Conservation (phyloP, 768 basidiomycete species). For the Mycena vitilis region DNA sequence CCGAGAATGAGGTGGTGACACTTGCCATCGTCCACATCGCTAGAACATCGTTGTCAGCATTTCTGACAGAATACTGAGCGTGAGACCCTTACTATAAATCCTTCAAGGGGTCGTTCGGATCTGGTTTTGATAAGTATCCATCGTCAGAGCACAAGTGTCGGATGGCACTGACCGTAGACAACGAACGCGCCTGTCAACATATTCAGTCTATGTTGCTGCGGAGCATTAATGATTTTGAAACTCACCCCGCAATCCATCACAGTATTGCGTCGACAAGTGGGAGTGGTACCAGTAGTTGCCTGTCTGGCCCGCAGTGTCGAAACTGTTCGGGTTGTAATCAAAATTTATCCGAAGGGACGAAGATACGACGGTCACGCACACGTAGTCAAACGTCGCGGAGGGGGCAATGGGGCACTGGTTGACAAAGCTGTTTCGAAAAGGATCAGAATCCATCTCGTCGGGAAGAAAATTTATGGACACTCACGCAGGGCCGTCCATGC, state of each 20-base stretch:
- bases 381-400: constrained; percentile 7
- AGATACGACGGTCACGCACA: background rate
- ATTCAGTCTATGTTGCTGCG: no score
- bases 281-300: constrained; percentile 26
- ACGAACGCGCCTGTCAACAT: constrained; percentile 5
- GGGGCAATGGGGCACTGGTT: constrained; percentile 22
- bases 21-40: constrained; percentile 23
- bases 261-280: constrained; percentile 25
- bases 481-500: constrained; percentile 22
- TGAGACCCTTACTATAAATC: constrained; percentile 1
- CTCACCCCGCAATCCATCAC: constrained; percentile 24
- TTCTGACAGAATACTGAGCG: background rate
- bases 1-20: background rate
- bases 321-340: background rate
- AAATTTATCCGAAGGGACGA: no score
- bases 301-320: constrained; percentile 14
- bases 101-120: constrained; percentile 8
- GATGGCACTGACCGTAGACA: constrained; percentile 6
- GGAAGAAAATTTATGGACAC: background rate
- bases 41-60: background rate
- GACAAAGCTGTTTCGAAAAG: constrained; percentile 4
- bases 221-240: background rate
- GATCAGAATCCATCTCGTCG: background rate
- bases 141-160: background rate
- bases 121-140: background rate